phyloP scores from a whole-genome alignment of 768 basidiomycete species.

The Agaricus blazei region DNA sequence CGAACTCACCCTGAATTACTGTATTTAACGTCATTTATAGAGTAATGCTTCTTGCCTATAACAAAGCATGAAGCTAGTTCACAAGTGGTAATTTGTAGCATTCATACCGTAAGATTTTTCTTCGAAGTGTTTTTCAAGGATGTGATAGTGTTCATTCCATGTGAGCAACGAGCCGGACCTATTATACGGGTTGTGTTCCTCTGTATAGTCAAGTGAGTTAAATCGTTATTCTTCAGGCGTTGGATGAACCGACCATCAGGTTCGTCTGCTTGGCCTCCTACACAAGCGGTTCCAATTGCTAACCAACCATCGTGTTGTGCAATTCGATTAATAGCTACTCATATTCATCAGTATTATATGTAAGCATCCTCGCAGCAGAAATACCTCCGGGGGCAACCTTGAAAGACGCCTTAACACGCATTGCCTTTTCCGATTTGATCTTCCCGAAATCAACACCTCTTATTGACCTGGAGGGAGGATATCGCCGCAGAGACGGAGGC shows the following conservation, averaged over 20 bases:
- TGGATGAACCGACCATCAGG: constrained; percentile 18
- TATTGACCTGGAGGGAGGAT: neutral
- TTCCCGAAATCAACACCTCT: neutral
- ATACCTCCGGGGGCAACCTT: constrained; percentile 42
- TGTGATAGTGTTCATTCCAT: constrained; percentile 22
- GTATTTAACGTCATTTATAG: constrained; percentile 52
- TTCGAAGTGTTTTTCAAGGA: constrained; percentile 17
- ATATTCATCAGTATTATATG: neutral
- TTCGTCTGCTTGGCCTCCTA: constrained; percentile 38
- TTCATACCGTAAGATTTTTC: constrained; percentile 8
- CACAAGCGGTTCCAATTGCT: constrained; percentile 40
- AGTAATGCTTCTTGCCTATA: constrained; percentile 38
- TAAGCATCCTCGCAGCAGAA: constrained; percentile 10
- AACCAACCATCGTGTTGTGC: constrained; percentile 38
- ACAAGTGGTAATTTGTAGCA: constrained; percentile 4
- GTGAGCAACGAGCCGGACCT: constrained; percentile 41
- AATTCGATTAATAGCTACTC: constrained; percentile 43
- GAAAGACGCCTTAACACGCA: constrained; percentile 20
- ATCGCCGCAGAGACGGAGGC: neutral
- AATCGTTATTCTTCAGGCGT: neutral
- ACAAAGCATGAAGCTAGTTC: neutral
- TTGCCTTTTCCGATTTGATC: constrained; percentile 2
- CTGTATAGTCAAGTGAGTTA: constrained; percentile 12
- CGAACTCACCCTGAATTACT: constrained; percentile 39
- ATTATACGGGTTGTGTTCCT: constrained; percentile 40